Percentiles rank a stretch among this genome's conserved stretches.
Conservation (phyloP, 73 alveolate genomes). For the Strombidium stylifer region DNA sequence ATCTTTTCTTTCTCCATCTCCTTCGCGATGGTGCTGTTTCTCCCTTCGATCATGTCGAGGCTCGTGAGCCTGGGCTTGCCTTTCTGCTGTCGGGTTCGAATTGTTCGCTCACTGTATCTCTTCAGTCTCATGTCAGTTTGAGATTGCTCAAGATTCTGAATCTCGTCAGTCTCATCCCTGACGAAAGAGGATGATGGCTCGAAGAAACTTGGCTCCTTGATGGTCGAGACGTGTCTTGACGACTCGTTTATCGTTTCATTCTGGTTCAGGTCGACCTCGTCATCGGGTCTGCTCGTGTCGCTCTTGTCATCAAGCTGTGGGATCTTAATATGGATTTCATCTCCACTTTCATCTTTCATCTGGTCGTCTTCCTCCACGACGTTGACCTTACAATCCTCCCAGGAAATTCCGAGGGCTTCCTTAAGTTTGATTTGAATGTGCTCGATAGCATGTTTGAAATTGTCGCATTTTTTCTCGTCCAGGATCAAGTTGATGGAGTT, state of each 20-base stretch:
- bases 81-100: neutral
- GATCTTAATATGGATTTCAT: neutral
- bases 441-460: conserved; percentile 22
- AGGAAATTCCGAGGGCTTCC: conserved; percentile 7
- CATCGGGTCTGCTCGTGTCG: neutral
- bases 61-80: neutral
- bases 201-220: neutral
- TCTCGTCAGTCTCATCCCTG: too few relatives aligned
- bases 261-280: neutral
- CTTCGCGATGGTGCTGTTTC: neutral
- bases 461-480: conserved; percentile 60
- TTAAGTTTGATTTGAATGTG: conserved; percentile 23
- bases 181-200: too few relatives aligned
- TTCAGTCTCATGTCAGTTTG: too few relatives aligned
- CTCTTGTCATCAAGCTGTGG: neutral
- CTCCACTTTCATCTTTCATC: neutral
- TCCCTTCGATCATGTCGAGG: conserved; percentile 2
- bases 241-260: conserved; percentile 1
- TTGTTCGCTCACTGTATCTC: too few relatives aligned
- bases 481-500: conserved; percentile 16
- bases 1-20: neutral
- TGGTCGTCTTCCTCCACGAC: neutral
- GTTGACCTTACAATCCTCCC: neutral
- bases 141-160: too few relatives aligned
- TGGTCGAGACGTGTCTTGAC: neutral